A percentile compares a stretch with the other conserved stretches of the same genome.
These are phyloP conservation scores for Phytophthora cactorum DNA, from an alignment of 352 stramenopile genomes.

Conservation along the genomic window DNA sequence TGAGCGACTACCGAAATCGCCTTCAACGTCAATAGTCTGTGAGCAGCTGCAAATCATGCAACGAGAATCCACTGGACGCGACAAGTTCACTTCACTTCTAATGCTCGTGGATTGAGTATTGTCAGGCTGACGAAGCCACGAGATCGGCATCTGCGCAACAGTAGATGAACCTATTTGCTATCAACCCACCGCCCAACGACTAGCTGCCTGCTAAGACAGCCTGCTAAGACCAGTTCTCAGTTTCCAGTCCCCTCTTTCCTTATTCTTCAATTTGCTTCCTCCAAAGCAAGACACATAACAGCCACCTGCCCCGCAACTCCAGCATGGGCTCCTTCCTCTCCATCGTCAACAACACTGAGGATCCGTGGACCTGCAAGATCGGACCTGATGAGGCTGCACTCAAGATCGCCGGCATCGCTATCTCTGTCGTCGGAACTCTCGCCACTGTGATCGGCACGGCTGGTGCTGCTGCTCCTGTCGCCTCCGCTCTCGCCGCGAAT, in stretches of 20 bases:
- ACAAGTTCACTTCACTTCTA: constrained; percentile 10
- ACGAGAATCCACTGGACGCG: constrained; percentile 2
- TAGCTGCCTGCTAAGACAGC: not conserved
- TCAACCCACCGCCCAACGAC: not conserved
- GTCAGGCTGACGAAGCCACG: not conserved
- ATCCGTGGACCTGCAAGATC: constrained; percentile 50
- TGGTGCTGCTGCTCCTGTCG: constrained; percentile 37
- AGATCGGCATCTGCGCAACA: not conserved
- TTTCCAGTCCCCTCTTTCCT: not conserved
- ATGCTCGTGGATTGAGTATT: not conserved
- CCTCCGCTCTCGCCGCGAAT: constrained; percentile 32
- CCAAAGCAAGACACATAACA: not conserved
- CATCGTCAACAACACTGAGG: constrained; percentile 51
- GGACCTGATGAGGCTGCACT: constrained; percentile 46
- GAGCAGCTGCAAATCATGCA: constrained; percentile 8
- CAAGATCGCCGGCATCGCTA: constrained; percentile 44
- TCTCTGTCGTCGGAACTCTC: constrained; percentile 26
- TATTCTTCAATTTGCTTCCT: constrained; percentile 12
- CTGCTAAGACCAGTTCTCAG: too few species aligned
- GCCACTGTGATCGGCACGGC: constrained; percentile 24
- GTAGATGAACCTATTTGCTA: constrained; percentile 5
- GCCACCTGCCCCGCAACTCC: not conserved
- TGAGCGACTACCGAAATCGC: not conserved
- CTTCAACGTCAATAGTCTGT: not conserved
- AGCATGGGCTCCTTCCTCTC: constrained; percentile 41